Evolutionary conservation across 1,139 yeast species (phyloP).

Genomic region (Yamadazyma diospyri): DNA sequence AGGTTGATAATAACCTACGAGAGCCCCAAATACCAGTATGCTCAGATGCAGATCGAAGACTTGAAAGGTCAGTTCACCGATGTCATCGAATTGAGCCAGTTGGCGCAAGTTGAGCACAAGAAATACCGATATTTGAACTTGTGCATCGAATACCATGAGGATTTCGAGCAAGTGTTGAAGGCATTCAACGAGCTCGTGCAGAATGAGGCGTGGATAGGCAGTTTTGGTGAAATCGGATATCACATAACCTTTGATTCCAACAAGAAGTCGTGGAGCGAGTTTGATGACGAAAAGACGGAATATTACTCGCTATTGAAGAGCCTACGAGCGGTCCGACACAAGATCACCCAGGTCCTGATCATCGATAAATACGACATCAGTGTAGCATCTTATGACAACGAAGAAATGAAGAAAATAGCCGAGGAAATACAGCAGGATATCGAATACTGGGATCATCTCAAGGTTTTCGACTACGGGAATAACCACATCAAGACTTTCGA

Average conservation of each 20-base stretch:
- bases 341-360: constrained; percentile 38
- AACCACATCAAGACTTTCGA: constrained; percentile 39
- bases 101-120: constrained; percentile 7
- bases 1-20: constrained; percentile 32
- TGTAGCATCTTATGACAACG: constrained; percentile 32
- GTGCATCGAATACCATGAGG: constrained; percentile 33
- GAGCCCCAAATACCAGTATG: constrained; percentile 28
- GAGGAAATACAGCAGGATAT: constrained; percentile 41
- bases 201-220: constrained; percentile 17
- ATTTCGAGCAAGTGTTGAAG: constrained; percentile 24
- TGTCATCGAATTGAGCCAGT: constrained; percentile 13
- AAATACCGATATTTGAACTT: constrained; percentile 29
- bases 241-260: constrained; percentile 37
- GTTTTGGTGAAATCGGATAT: constrained; percentile 27
- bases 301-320: constrained; percentile 25
- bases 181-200: constrained; percentile 22
- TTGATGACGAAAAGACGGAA: constrained; percentile 23
- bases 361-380: constrained; percentile 36
- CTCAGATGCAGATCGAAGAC: constrained; percentile 13
- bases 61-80: constrained; percentile 6
- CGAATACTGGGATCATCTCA: constrained; percentile 32
- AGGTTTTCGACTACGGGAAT: constrained; percentile 36
- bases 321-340: constrained; percentile 23
- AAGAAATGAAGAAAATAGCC: constrained; percentile 32
- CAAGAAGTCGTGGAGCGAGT: constrained; percentile 32